phyloP scores from a whole-genome alignment of 139 green algal species.

The Zygnema cylindricum region DNA sequence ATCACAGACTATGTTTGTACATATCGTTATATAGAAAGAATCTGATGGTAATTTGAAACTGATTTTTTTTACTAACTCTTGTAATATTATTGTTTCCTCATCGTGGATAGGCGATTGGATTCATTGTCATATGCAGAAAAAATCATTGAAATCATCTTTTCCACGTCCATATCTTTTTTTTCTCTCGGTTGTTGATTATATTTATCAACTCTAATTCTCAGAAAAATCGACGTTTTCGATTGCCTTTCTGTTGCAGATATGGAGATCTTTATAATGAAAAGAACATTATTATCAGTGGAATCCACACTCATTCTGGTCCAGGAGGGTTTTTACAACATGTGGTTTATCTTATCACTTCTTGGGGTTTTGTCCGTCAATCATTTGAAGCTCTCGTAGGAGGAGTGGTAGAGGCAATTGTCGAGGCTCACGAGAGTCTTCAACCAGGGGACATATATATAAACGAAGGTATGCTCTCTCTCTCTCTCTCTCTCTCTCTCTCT shows the following conservation, averaged over 20 bases:
- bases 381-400: slow-evolving; percentile 82
- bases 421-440: slow-evolving; percentile 72
- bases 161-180: slow-evolving; percentile 10
- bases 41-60: too few relatives aligned
- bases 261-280: slow-evolving; percentile 74
- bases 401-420: slow-evolving; percentile 71
- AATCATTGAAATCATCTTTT: slow-evolving; percentile 5
- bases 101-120: too few relatives aligned
- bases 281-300: slow-evolving; percentile 84
- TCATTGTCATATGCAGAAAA: not conserved
- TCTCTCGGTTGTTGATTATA: too few relatives aligned
- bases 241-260: slow-evolving; percentile 60
- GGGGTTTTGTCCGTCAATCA: slow-evolving; percentile 81
- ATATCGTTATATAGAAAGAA: too few relatives aligned
- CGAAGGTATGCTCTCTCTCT: too few relatives aligned
- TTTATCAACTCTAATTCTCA: too few relatives aligned
- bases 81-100: too few relatives aligned
- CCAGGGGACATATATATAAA: slow-evolving; percentile 64
- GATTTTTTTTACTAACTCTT: too few relatives aligned
- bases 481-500: too few relatives aligned
- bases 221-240: too few relatives aligned
- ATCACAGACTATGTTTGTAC: too few relatives aligned
- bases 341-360: slow-evolving; percentile 72
- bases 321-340: slow-evolving; percentile 84
- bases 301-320: slow-evolving; percentile 79